Conservation (phyloP, 441 rosid species). For the Daphne laureola region DNA sequence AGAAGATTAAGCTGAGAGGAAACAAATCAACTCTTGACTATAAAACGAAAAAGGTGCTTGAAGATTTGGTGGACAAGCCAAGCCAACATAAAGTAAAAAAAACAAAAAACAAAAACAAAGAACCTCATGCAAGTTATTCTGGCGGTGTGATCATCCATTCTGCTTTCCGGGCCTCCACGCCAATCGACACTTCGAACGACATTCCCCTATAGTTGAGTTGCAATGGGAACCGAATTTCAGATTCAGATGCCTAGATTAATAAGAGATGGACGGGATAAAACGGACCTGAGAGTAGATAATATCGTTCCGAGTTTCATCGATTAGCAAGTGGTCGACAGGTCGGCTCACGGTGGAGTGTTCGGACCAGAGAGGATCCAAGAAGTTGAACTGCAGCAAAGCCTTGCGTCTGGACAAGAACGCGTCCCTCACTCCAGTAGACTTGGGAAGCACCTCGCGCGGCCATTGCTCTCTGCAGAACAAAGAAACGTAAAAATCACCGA, state of each 20-base stretch:
- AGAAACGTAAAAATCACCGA: background rate
- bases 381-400: conserved; percentile 40
- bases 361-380: conserved; percentile 32
- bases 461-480: conserved; percentile 32
- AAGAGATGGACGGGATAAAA: background rate
- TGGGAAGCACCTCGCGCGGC: conserved; percentile 23
- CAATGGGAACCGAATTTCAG: background rate
- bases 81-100: background rate
- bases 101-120: conserved; percentile 9
- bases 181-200: conserved; percentile 19
- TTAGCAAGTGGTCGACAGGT: conserved; percentile 25
- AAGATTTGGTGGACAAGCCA: background rate
- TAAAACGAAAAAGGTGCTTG: background rate
- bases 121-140: conserved; percentile 69
- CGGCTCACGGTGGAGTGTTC: conserved; percentile 18
- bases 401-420: conserved; percentile 38
- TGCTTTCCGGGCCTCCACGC: conserved; percentile 9
- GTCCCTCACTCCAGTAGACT: conserved; percentile 28
- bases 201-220: conserved; percentile 29
- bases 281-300: conserved; percentile 38
- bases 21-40: too few species aligned
- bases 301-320: conserved; percentile 29
- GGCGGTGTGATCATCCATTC: conserved; percentile 42
- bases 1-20: too few species aligned
- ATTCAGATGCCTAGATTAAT: background rate